Evolutionary conservation across 2,329 filamentous ascomycete species (phyloP), one percentile per base, ranked within the genome.

Genomic region (Talaromyces rugulosus): DNA sequence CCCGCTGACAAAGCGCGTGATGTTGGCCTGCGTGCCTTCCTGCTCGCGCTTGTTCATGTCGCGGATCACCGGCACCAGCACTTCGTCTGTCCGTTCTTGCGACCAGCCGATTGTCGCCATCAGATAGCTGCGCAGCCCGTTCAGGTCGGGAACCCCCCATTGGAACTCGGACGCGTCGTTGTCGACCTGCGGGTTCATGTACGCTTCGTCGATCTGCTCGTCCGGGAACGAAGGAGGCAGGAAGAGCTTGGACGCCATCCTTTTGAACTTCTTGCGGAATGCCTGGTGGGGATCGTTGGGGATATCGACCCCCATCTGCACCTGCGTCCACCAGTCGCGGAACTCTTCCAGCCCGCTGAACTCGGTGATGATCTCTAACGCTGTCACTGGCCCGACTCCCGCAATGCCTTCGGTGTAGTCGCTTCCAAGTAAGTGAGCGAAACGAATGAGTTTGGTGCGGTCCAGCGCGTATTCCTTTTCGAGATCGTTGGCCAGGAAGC

Each of bases 341-440:
- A 99, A 99, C 11, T 86, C 81, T n/a, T 83, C 77, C 0, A 99
- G 84, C 14, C 65, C 70, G 0, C 87, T 83, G 66, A 99, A 99
- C 70, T 99, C 95, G 6, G 91, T 93, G 0, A 99, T 81, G 61
- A 99, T 94, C 75, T 99, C 95, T 2, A 99, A 82, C 0, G 95
- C 96, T 0, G 92, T 97, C 56, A 99, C 95, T 0, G 96, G 95
- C 0, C 95, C 95, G 34, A 99, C 89, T 3, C 92, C 93, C 0
- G 91, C 86, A 0, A 99, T 83, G 0, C 95, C 95, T 70, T 98
- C 91, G 0, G 94, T 96, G 74, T 99, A 99, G 77, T 99, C 95
- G 8, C 89, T 94, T 0, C 95, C 95, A 0, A 99, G 84, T 0
- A 99, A 83, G 71, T 98, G 93, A 0, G 95, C 95, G 62, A 98